Base-by-base conservation (phyloP, 768 basidiomycete species). In the Mycena olivaceomarginata region DNA sequence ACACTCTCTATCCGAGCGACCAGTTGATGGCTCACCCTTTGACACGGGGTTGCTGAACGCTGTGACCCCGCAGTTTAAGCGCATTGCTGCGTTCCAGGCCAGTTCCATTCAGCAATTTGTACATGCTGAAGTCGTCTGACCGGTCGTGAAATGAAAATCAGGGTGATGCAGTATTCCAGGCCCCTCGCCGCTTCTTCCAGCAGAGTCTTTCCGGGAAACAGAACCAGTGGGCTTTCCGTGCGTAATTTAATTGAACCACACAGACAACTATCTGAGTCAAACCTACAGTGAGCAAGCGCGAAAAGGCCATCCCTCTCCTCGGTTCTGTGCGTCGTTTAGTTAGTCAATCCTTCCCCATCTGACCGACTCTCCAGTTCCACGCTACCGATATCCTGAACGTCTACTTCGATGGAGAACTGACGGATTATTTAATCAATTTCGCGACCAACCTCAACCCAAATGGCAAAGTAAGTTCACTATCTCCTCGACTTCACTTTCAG, bases 161-260 rank as follows among this genome's bases (percentile, higher is more conserved):
- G 71, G 91, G 91, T 0, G 92, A 93, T 66, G 82, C 80, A 10
- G 84, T 87, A 1, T 92, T 92, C 82, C 89, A 91, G 43, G 91
- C 86, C 0, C 90, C 91, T 18, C 85, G 91, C 25, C 84, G 90
- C 18, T 88, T 89, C 79, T 89, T 93, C 77, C 79, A 92, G 39
- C 80, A 89, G 60, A 75, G 85, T 18, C 80, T 81, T 6, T 84
- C 88, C 0, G 85, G 85, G 0, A 86, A 86, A 72, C 88, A 90
- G 77, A 84, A 85, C 6, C 85, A 85, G 2, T 87, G 87, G 87
- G 80, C 79, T 0, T 88, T 83, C 80, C 46, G 86, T 88, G 48
- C 64, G 85, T 81, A 6, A 37, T 40, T 40, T 6, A 48, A 37
- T 51, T 40, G 6, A 25, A 59, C 31, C 31, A 31, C 22, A 37